phyloP scores from a whole-genome alignment of 208 protist genomes.

The Crithidia mellificae region DNA sequence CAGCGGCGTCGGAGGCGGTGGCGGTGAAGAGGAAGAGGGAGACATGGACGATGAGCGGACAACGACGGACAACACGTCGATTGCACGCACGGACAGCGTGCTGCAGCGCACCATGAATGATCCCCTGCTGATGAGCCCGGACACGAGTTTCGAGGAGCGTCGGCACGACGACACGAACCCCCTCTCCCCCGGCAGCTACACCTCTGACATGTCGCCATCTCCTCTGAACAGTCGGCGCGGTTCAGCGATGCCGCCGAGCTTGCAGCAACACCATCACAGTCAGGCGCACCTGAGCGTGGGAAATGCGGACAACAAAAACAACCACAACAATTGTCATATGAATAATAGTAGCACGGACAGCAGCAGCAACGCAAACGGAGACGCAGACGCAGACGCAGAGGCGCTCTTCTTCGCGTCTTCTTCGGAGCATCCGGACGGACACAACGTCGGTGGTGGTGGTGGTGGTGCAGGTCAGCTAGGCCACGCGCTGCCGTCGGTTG shows the following conservation, averaged over 20 bases:
- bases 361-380: no score
- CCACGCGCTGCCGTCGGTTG: neutral
- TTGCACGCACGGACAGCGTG: neutral
- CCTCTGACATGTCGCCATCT: neutral
- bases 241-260: neutral
- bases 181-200: neutral
- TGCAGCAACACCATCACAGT: neutral
- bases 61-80: neutral
- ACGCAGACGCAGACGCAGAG: no score
- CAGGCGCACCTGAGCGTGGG: no score
- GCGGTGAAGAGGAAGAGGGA: neutral
- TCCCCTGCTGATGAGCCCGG: neutral
- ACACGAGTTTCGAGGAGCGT: conserved; percentile 2
- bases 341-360: neutral
- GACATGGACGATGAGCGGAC: neutral
- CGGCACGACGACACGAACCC: neutral
- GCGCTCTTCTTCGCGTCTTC: no score
- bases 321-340: neutral
- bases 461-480: no score
- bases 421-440: no score
- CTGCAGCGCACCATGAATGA: neutral
- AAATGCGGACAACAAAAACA: no score
- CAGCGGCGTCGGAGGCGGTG: neutral
- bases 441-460: neutral
- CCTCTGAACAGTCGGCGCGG: neutral